These are phyloP conservation scores for Blastomyces gilchristii DNA, from an alignment of 2,329 filamentous ascomycete species.

Conservation along the genomic window DNA sequence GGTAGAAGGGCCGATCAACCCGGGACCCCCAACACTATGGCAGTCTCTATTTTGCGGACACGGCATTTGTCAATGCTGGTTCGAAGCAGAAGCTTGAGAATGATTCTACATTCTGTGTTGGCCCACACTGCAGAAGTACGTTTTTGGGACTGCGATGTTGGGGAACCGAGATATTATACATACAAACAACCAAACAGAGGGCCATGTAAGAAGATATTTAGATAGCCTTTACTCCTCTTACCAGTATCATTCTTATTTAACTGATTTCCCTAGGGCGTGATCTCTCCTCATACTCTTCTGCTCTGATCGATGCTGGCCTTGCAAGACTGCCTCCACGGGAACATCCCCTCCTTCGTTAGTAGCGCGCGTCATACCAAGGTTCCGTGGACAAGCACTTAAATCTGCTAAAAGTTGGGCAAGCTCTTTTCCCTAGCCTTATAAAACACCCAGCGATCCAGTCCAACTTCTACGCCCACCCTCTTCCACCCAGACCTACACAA, in stretches of 20 bases:
- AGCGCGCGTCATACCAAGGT: constrained; percentile 27
- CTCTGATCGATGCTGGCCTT: constrained; percentile 32
- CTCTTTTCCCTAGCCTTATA: constrained; percentile 24
- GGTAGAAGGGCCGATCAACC: too few species aligned
- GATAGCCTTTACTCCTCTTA: constrained; percentile 1
- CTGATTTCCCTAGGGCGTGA: constrained; percentile 25
- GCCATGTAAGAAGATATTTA: constrained; percentile 27
- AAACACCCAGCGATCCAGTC: constrained; percentile 24
- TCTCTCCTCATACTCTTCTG: constrained; percentile 27
- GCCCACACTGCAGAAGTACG: constrained; percentile 15
- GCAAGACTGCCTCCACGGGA: constrained; percentile 24
- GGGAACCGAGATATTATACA: constrained; percentile 27
- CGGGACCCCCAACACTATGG: too few species aligned
- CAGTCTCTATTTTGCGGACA: too few species aligned
- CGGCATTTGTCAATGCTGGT: too few species aligned
- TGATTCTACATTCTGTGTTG: constrained; percentile 15
- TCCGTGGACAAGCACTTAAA: constrained; percentile 26
- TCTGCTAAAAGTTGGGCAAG: constrained; percentile 24
- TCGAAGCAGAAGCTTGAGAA: constrained; percentile 7
- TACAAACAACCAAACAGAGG: constrained; percentile 26
- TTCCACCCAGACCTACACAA: constrained; percentile 32
- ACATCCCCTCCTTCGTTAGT: constrained; percentile 9
- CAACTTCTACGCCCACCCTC: too few species aligned
- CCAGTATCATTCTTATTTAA: constrained; percentile 13
- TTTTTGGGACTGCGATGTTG: constrained; percentile 17